phyloP scores from a whole-genome alignment of 2,329 filamentous ascomycete species.

The Chaetomiaceae sp. region DNA sequence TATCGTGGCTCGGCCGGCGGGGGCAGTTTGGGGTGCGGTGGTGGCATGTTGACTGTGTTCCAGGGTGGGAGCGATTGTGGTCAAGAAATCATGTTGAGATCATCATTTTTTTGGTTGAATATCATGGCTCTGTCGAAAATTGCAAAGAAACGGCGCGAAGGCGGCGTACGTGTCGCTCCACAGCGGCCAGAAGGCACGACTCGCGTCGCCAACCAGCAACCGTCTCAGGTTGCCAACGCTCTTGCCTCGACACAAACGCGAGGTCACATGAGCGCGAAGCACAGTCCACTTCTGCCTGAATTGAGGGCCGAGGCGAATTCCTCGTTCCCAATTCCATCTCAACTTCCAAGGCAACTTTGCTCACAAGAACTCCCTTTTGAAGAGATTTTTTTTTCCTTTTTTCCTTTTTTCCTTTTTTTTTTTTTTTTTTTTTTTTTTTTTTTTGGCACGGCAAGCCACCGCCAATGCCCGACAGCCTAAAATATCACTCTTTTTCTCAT shows the following conservation, averaged over 20 bases:
- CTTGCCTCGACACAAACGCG: constrained; percentile 4
- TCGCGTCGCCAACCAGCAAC: constrained; percentile 15
- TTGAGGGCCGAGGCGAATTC: no score
- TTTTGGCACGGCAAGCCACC: no score
- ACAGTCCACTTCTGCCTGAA: constrained; percentile 2
- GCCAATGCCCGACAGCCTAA: no score
- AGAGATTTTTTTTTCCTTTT: no score
- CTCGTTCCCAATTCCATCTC: no score
- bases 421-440: no score
- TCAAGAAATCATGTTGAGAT: not conserved
- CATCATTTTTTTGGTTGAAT: not conserved
- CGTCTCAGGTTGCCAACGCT: constrained; percentile 3
- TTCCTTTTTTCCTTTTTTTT: no score
- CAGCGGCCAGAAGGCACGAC: constrained; percentile 9
- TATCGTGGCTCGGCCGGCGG: constrained; percentile 39
- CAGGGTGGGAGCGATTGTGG: no score
- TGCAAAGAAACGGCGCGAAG: not conserved
- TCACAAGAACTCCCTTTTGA: no score
- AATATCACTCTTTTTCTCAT: no score
- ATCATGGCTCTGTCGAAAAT: no score
- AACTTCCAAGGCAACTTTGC: no score
- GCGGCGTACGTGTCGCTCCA: not conserved
- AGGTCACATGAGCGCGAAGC: constrained; percentile 18
- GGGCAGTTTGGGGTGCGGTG: constrained; percentile 24
- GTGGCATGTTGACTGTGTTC: constrained; percentile 9